Base-by-base conservation (phyloP, 2,329 filamentous ascomycete genomes). In the Pseudofabraea citricarpa region DNA sequence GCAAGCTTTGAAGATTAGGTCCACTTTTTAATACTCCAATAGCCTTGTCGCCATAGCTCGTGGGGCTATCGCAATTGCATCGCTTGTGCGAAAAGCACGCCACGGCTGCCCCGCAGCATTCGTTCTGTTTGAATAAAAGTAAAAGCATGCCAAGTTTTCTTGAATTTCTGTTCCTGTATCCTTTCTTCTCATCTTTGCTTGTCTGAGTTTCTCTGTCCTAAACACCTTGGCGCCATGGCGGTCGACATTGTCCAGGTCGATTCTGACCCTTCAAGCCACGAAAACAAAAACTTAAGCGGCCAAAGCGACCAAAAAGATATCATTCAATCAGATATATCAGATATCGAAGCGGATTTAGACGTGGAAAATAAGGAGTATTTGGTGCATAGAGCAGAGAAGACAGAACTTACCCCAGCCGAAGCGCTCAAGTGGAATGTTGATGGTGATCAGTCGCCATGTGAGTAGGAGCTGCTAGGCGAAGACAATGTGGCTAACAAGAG, bases 371-470 rank as follows among this genome's bases (percentile, higher is more conserved):
- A 7, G 7, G 19, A 36, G 33, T 13, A 19, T 13, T 21, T 21
- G 6, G 2, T 20, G n/a, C 19, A 36, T 36, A 7, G 51, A 27
- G 45, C 57, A 21, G 62, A 64, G 22, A 49, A 53, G 15, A 54
- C 49, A 3, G 62, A 65, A 46, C 46, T 65, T 2, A 62, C 59
- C 1, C 60, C 62, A 2, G 55, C 54, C 2, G 62, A 65, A 43
- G 62, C 62, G 6, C 64, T 65, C 41, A 59, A 58, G 32, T 65
- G 62, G 61, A 62, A 58, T 44, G 62, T 65, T 10, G 59, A 64
- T 19, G 62, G 62, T 12, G 62, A 65, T 26, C 58, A 65, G 47
- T 65, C 62, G 15, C 62, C 62, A 18, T 64, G 62, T 65, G 45
- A 40, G 60, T 45, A 9, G 13, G 27, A 4, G 27, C 12, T n/a